These are phyloP conservation scores for Wallacemonas sp. DNA, from an alignment of 208 protist species.

Conservation along the genomic window DNA sequence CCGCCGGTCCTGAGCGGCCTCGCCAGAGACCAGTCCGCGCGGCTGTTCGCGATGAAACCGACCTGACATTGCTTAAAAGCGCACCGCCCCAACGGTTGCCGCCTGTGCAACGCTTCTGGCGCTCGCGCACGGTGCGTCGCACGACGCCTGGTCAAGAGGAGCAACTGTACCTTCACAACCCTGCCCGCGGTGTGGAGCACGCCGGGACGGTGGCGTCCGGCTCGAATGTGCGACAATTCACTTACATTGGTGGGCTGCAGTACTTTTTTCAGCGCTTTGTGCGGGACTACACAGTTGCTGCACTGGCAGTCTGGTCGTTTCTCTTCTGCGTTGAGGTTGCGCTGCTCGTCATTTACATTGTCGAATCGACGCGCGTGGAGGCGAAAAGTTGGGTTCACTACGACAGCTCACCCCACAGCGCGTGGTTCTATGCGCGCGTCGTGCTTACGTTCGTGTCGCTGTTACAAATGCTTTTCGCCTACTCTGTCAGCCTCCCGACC, in stretches of 20 bases:
- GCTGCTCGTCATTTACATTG: slow-evolving; percentile 69
- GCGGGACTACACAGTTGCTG: slow-evolving; percentile 58
- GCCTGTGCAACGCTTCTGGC: slow-evolving; percentile 43
- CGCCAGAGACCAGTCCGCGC: not conserved
- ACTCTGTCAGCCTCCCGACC: slow-evolving; percentile 70
- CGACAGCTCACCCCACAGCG: slow-evolving; percentile 40
- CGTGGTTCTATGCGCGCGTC: slow-evolving; percentile 64
- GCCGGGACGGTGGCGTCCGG: not conserved
- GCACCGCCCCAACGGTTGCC: slow-evolving; percentile 36
- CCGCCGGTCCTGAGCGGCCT: not conserved
- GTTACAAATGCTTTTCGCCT: slow-evolving; percentile 81
- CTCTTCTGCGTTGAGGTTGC: slow-evolving; percentile 74
- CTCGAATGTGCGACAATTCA: slow-evolving; percentile 34
- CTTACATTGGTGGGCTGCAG: slow-evolving; percentile 66
- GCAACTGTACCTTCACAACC: slow-evolving; percentile 7
- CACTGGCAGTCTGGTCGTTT: slow-evolving; percentile 74
- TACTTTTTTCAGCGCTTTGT: slow-evolving; percentile 83
- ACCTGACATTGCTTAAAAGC: slow-evolving; percentile 45
- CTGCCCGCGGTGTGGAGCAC: not conserved
- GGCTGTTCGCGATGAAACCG: slow-evolving; percentile 14
- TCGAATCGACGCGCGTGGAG: slow-evolving; percentile 44
- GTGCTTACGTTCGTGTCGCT: slow-evolving; percentile 71
- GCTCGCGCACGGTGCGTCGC: slow-evolving; percentile 37
- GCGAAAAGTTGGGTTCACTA: slow-evolving; percentile 58
- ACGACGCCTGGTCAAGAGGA: slow-evolving; percentile 29